These are phyloP conservation scores for Cyclospora cayetanensis DNA, from an alignment of 169 alveolate species.

Conservation along the genomic window DNA sequence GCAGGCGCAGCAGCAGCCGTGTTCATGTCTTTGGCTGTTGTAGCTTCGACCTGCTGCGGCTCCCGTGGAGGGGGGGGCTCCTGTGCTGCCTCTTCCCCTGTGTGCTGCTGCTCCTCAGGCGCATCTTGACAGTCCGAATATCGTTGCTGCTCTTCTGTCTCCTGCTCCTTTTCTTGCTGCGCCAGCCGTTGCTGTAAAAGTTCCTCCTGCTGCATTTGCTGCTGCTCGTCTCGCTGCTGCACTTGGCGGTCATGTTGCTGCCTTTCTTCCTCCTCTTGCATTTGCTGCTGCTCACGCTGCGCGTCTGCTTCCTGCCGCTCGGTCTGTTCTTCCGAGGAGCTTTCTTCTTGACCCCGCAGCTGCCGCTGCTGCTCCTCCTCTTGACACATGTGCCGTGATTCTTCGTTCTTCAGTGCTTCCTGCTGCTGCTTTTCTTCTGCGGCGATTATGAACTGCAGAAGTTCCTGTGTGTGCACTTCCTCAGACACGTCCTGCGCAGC, in stretches of 20 bases:
- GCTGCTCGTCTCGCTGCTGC: constrained; percentile 7
- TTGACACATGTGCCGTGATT: too few species aligned
- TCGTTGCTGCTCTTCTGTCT: not conserved
- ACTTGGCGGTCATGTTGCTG: not conserved
- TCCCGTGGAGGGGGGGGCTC: not conserved
- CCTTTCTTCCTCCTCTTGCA: not conserved
- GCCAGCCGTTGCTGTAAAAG: not conserved
- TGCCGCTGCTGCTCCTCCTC: too few species aligned
- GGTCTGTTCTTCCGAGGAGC: not conserved
- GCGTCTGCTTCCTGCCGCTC: not conserved
- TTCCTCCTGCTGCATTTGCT: not conserved
- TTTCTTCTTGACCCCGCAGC: not conserved
- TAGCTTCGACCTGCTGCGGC: not conserved
- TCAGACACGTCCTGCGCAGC: too few species aligned
- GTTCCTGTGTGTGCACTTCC: too few species aligned
- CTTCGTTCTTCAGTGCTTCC: too few species aligned
- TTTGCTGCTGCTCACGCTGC: not conserved
- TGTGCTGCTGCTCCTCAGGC: not conserved
- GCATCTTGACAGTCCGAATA: too few species aligned
- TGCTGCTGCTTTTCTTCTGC: too few species aligned
- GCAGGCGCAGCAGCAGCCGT: not conserved
- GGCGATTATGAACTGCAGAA: not conserved
- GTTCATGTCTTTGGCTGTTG: not conserved
- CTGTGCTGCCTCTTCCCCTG: not conserved
- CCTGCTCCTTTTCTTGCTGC: not conserved